Base-by-base conservation (phyloP, 257 asterid species). In the Capsicum pubescens region DNA sequence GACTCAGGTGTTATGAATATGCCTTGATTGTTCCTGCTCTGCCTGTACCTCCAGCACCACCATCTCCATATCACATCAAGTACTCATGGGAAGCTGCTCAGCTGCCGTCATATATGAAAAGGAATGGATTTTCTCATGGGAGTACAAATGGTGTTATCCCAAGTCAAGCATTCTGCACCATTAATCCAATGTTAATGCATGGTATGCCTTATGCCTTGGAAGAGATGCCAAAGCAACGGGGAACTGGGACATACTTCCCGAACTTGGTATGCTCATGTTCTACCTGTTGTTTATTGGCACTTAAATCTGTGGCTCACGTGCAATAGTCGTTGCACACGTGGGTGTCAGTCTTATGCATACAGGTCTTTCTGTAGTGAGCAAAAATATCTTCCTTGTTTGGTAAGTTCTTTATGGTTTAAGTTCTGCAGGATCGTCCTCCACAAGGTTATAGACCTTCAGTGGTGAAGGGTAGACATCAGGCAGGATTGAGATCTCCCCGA, bases 161-260 rank as follows among this genome's bases (percentile, higher is more conserved):
- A 21, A 78, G 80, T 15, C 86, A 67, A 66, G 42, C 80, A 8
- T 79, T 67, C 80, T 79, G 79, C 46, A 26, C 83, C 66, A 58
- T 66, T 44, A 69, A 69, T 69, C 84, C 87, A 11, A 39, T 83
- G 52, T 32, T 89, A 5, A 8, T 90, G 17, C 95, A 92, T 39
- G 86, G 89, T 69, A 63, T 84, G 55, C 39, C 87, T 21, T 87
- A 83, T 70, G 92, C 91, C 82, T 86, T 91, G 89, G 98, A 95
- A 71, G 99, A 95, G 21, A 82, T 85, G 87, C 91, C 93, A 10
- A 95, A 93, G 84, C 93, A 93, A 26, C 91, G 97, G 79, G 99
- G 98, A 74, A 94, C 95, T 0, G 95, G 98, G 82, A 92, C 97
- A 46, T 93, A 93, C 90, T 91, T 94, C 70, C 98, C 99, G 17